phyloP scores from a whole-genome alignment of 192 early-diverging fungal genomes.

The Coemansia sp. region DNA sequence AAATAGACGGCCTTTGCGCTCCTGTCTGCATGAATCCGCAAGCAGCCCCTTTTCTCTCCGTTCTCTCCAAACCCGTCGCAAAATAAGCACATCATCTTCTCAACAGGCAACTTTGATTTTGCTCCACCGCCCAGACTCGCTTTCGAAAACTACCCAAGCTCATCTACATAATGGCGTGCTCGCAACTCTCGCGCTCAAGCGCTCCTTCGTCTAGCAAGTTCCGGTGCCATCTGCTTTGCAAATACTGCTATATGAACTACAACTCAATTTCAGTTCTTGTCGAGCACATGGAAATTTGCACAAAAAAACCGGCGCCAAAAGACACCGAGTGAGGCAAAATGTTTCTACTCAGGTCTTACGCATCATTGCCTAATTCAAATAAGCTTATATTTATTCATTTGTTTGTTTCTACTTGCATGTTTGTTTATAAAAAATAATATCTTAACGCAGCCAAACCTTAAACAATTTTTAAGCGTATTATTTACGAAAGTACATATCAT shows the following conservation, averaged over 20 bases:
- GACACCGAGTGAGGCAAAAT: neutral
- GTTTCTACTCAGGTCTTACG: neutral
- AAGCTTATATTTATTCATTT: neutral
- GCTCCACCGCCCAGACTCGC: neutral
- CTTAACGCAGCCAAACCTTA: neutral
- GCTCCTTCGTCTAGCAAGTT: slow-evolving; percentile 26
- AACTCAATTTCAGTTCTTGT: slow-evolving; percentile 13
- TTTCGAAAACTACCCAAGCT: neutral
- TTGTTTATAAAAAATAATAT: neutral
- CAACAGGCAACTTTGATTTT: neutral
- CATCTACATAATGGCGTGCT: slow-evolving; percentile 26
- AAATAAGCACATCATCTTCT: neutral
- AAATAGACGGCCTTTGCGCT: neutral
- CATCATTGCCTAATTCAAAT: neutral
- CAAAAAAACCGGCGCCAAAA: slow-evolving; percentile 3
- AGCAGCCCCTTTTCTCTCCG: neutral
- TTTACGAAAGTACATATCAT: neutral
- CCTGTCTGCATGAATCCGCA: neutral
- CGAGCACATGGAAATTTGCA: slow-evolving; percentile 36
- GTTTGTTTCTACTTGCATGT: neutral
- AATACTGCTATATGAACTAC: slow-evolving; percentile 29
- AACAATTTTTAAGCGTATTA: neutral
- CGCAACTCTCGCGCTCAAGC: slow-evolving; percentile 14
- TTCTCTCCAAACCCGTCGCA: neutral
- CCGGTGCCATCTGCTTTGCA: slow-evolving; percentile 36